Evolutionary conservation across 352 stramenopile genomes (phyloP), one percentile per base, ranked within the genome.

Genomic region (Pythium biforme): DNA sequence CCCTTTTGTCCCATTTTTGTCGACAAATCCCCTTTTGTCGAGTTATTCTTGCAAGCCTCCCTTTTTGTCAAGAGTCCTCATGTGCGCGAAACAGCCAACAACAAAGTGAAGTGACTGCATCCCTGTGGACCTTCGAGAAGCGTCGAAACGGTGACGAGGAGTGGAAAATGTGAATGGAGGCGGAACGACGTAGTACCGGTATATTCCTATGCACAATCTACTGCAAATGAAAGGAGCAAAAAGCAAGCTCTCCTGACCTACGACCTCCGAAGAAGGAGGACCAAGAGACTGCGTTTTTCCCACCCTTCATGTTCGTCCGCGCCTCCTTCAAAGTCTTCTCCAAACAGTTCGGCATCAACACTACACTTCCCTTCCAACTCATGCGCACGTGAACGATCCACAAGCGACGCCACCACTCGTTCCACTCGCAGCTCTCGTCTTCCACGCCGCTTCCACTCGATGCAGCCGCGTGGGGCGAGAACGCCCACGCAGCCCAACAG

Each of bases 161-260:
- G 14, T 47, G 33, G 2, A 22, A 10, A 17, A 56, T 33, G 4
- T n/a, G n/a, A 47, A 7, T 46, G 50, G 29, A n/a, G 37, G 37
- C 33, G 33, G 51, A 58, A 55, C 48, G 34, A 58, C 22, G 51
- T 48, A 41, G 51, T 14, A n/a, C n/a, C n/a, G 10, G 31, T 58
- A 26, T 58, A 58, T 58, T 58, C 51, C 33, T 58, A 58, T 58
- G 51, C 34, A 48, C 51, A 58, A 48, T 41, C 51, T 58, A 58
- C 51, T 58, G 51, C 22, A 25, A 23, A 52, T 52, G 41, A 60
- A 58, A 39, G 41, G 41, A 41, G 54, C 19, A 34, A 40, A 29
- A 22, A 51, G 54, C 39, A 50, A 25, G 43, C 43, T 50, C 37
- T 60, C 39, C 23, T 52, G 41, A 52, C 54, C 54, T 60, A 41